Percentiles rank a stretch among this genome's conserved stretches.
Evolutionary conservation across 768 basidiomycete genomes (phyloP).

Genomic region (Lentinula raphanica): DNA sequence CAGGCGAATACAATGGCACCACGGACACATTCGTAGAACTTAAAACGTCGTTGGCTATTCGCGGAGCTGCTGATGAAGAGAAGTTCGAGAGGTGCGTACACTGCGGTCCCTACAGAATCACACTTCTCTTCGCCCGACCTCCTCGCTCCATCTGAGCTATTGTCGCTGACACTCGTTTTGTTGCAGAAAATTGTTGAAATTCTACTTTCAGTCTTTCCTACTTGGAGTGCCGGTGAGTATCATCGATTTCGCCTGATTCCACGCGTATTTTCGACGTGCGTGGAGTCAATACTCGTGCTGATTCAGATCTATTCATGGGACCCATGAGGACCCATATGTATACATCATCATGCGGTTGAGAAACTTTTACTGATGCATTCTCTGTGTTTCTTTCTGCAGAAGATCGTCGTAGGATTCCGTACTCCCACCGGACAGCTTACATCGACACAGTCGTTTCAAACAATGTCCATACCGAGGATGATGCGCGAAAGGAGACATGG

Average conservation of each 20-base stretch:
- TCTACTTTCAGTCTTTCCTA: slow-evolving; percentile 88
- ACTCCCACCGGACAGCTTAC: slow-evolving; percentile 67
- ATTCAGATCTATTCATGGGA: background rate
- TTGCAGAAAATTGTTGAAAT: slow-evolving; percentile 80
- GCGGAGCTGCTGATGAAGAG: slow-evolving; percentile 56
- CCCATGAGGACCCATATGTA: background rate
- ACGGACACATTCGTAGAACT: slow-evolving; percentile 76
- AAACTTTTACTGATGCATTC: background rate
- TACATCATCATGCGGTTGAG: background rate
- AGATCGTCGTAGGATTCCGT: slow-evolving; percentile 84
- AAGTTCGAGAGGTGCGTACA: slow-evolving; percentile 70
- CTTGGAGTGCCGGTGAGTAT: slow-evolving; percentile 79
- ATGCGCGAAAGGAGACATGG: slow-evolving; percentile 58
- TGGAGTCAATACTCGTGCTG: background rate
- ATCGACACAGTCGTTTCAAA: slow-evolving; percentile 68
- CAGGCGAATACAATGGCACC: slow-evolving; percentile 57
- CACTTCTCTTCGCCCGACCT: slow-evolving; percentile 6
- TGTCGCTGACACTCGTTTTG: background rate
- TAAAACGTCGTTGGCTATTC: slow-evolving; percentile 77
- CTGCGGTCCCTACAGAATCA: background rate
- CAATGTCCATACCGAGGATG: slow-evolving; percentile 71
- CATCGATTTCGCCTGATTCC: background rate
- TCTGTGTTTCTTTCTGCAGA: slow-evolving; percentile 36
- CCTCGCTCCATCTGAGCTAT: slow-evolving; percentile 1
- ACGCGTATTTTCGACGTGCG: background rate